A percentile compares a stretch with the other conserved stretches of the same genome.
These are phyloP conservation scores for Cladophialophora yegresii DNA, from an alignment of 2,329 filamentous ascomycete genomes.

Conservation along the genomic window DNA sequence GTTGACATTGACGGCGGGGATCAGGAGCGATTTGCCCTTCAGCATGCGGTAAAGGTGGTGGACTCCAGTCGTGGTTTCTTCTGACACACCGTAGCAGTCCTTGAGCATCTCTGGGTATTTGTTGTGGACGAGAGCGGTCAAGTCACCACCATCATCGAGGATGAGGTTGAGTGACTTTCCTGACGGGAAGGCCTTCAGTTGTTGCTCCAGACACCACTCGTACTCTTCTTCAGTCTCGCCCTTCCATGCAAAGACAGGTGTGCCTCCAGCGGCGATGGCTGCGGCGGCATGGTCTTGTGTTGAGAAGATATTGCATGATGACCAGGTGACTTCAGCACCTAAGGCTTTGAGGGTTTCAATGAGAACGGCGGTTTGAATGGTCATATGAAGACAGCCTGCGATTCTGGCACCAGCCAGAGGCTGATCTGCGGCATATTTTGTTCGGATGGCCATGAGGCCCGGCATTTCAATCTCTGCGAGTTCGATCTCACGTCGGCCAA, in stretches of 20 bases:
- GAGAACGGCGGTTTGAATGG: slow-evolving; percentile 98
- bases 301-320: slow-evolving; percentile 99
- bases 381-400: slow-evolving; percentile 98
- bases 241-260: slow-evolving; percentile 83
- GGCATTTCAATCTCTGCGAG: slow-evolving; percentile 96
- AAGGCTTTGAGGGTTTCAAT: slow-evolving; percentile 96
- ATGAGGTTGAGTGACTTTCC: slow-evolving; percentile 97
- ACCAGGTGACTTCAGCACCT: slow-evolving; percentile 98
- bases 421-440: slow-evolving; percentile 90
- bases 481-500: slow-evolving; percentile 98
- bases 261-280: slow-evolving; percentile 89
- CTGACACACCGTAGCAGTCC: slow-evolving; percentile 96
- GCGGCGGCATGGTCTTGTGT: slow-evolving; percentile 98
- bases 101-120: slow-evolving; percentile 99
- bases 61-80: slow-evolving; percentile 99
- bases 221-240: slow-evolving; percentile 99
- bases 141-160: slow-evolving; percentile 96
- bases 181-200: slow-evolving; percentile 94
- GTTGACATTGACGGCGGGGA: slow-evolving; percentile 98
- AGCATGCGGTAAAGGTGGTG: slow-evolving; percentile 99
- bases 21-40: slow-evolving; percentile 83
- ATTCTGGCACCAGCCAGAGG: slow-evolving; percentile 93
- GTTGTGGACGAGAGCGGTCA: slow-evolving; percentile 92
- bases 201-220: slow-evolving; percentile 99
- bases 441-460: slow-evolving; percentile 91